These are phyloP conservation scores for Theobroma cacao DNA, from an alignment of 345 rosid species.

Conservation along the genomic window DNA sequence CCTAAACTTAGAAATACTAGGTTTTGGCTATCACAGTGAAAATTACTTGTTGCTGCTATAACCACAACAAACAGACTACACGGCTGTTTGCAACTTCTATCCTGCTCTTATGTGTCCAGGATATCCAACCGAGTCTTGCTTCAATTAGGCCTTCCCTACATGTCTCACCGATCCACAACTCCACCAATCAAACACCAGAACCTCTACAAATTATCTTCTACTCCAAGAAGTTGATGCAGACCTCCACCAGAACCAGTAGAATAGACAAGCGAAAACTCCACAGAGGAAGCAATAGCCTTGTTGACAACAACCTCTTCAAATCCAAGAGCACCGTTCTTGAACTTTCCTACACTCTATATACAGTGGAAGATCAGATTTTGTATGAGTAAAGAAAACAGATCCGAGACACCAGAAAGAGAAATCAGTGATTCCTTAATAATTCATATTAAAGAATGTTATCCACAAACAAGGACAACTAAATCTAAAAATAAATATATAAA, in stretches of 20 bases:
- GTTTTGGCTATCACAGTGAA: not conserved
- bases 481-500: no score
- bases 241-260: not conserved
- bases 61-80: not conserved
- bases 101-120: conserved; percentile 14
- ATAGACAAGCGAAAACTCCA: conserved; percentile 6
- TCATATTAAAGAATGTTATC: conserved; percentile 26
- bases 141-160: conserved; percentile 18
- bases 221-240: not conserved
- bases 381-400: conserved; percentile 17
- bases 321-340: not conserved
- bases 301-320: not conserved
- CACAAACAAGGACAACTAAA: not conserved
- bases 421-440: conserved; percentile 26
- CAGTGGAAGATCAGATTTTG: conserved; percentile 13
- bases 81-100: not conserved
- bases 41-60: not conserved
- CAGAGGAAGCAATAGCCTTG: not conserved
- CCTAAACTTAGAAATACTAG: not conserved
- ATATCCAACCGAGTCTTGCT: conserved; percentile 15
- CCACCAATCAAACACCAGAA: conserved; percentile 2
- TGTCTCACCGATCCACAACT: conserved; percentile 3
- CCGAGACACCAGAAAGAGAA: conserved; percentile 11
- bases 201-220: conserved; percentile 14
- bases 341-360: not conserved